Evolutionary conservation across 1,139 yeast genomes (phyloP), one percentile per base, ranked within the genome.

Genomic region (Suhomyces chickasaworum): DNA sequence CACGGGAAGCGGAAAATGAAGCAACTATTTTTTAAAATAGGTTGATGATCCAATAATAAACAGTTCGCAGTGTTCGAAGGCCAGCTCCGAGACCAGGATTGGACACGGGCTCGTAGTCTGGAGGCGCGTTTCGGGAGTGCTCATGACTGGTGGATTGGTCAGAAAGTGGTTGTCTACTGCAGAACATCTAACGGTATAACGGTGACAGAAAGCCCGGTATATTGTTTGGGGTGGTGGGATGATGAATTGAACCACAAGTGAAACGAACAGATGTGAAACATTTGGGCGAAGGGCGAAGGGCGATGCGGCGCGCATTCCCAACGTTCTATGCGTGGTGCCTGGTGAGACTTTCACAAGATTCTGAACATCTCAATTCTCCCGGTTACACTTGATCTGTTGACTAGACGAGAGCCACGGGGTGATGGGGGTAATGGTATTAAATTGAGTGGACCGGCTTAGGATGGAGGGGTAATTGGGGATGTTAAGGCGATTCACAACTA

Each of bases 221-320:
- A 25, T 25, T 10, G 12, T 13, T 13, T 9, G 13, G 13, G 13
- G 13, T 13, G 7, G 29, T 25, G 29, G 29, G 29, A 25, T 25
- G 29, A 25, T 29, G 17, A 10, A 13, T 3, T 8, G 17, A 6
- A 3, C 4, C 10, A 29, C 17, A 29, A 9, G 32, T 29, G 32
- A 29, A 29, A 29, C 32, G 32, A 29, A 17, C 4, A 15, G 8
- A n/a, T 5, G 32, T 29, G 17, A 7, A 13, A 29, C 13, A 13
- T 29, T 29, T 29, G n/a, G n/a, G n/a, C n/a, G n/a, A n/a, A n/a
- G n/a, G n/a, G n/a, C n/a, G n/a, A n/a, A 29, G 32, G 32, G 32
- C 32, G 32, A 29, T 29, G 32, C 32, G 32, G 32, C 32, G 17
- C 32, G 32, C 32, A 29, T 29, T 29, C 32, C 32, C 17, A 29